These are phyloP conservation scores for Scutellaria minor DNA, from an alignment of 257 asterid species.

Conservation along the genomic window DNA sequence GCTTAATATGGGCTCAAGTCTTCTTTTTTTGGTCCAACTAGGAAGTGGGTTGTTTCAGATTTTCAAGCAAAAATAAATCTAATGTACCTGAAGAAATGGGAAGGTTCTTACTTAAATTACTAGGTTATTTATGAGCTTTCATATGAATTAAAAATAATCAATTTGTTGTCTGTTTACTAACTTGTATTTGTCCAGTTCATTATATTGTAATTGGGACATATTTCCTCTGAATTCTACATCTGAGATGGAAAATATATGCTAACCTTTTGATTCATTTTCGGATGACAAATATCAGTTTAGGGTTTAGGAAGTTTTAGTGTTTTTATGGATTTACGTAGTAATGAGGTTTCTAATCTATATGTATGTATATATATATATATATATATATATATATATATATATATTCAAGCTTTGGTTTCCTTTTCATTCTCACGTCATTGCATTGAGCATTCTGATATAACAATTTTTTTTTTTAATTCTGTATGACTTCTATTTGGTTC, in stretches of 20 bases:
- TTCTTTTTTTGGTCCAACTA: no score
- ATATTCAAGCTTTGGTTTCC: background rate
- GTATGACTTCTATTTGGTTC: background rate
- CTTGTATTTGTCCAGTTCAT: background rate
- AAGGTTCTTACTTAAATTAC: background rate
- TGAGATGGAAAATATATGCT: conserved; percentile 12
- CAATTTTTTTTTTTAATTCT: background rate
- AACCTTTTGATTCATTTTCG: background rate
- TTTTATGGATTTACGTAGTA: background rate
- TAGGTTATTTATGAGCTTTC: background rate
- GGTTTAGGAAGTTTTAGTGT: background rate
- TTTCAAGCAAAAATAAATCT: background rate
- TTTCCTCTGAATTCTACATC: background rate
- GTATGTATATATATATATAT: no score
- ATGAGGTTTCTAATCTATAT: background rate
- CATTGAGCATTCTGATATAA: conserved; percentile 2
- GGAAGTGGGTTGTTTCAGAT: background rate
- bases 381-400: no score
- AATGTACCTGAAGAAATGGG: background rate
- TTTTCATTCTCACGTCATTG: background rate
- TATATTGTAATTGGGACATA: background rate
- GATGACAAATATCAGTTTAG: background rate
- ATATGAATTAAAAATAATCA: background rate
- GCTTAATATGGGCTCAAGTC: no score
- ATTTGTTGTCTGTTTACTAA: background rate